phyloP scores from a whole-genome alignment of 2,329 filamentous ascomycete species.

The Colletotrichum eleusines region DNA sequence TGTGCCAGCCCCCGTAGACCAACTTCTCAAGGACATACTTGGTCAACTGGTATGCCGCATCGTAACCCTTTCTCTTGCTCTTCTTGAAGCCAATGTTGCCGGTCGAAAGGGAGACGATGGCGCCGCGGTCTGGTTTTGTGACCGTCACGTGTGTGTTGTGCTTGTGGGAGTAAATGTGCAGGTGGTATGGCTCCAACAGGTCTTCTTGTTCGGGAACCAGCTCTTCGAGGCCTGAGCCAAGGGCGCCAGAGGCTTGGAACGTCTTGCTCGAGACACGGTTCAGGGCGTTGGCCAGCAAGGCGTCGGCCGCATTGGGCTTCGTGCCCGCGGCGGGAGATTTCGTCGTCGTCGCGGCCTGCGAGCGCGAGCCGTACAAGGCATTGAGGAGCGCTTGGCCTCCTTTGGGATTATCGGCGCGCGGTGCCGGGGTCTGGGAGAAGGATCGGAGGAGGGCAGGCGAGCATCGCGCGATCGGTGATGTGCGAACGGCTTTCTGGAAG shows the following conservation, averaged over 20 bases:
- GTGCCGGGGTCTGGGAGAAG: slow-evolving; percentile 55
- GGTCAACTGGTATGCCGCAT: slow-evolving; percentile 91
- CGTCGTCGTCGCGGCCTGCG: neutral
- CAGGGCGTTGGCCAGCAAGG: slow-evolving; percentile 55
- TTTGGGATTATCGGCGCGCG: slow-evolving; percentile 44
- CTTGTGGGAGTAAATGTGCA: slow-evolving; percentile 88
- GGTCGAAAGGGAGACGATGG: slow-evolving; percentile 82
- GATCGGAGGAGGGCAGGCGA: slow-evolving; percentile 47
- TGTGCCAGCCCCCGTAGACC: slow-evolving; percentile 82
- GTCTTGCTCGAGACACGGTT: slow-evolving; percentile 46
- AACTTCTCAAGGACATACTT: slow-evolving; percentile 87
- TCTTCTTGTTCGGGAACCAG: slow-evolving; percentile 50
- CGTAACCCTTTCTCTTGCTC: slow-evolving; percentile 82
- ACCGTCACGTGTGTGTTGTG: slow-evolving; percentile 97
- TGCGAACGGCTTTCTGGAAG: slow-evolving; percentile 46
- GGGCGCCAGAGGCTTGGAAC: neutral
- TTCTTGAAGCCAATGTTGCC: slow-evolving; percentile 96
- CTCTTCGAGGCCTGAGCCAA: slow-evolving; percentile 37
- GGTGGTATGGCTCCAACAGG: slow-evolving; percentile 76
- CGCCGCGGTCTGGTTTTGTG: slow-evolving; percentile 82
- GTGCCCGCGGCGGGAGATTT: no score
- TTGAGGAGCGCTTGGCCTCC: slow-evolving; percentile 41
- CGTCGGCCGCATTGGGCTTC: slow-evolving; percentile 51
- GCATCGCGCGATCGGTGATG: slow-evolving; percentile 41
- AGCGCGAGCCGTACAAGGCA: slow-evolving; percentile 40